A percentile compares a stretch with the other conserved stretches of the same genome.
Evolutionary conservation across 371 early-diverging fungal species (phyloP).

Genomic region (Mucor piriformis): DNA sequence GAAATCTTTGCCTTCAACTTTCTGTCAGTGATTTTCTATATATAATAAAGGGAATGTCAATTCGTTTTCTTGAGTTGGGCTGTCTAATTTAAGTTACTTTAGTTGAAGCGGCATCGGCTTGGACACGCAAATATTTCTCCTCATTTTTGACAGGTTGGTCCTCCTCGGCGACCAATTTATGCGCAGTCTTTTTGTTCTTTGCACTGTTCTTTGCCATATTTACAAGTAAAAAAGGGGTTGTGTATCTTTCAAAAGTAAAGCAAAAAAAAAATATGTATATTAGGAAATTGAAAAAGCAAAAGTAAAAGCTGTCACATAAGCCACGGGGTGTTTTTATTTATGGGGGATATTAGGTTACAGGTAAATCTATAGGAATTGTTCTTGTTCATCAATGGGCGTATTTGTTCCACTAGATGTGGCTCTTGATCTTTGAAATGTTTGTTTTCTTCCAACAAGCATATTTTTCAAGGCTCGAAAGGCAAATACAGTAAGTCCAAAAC

Average conservation of each 20-base stretch:
- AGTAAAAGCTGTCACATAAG: constrained; percentile 10
- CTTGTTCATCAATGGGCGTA: constrained; percentile 36
- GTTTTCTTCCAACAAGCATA: constrained; percentile 63
- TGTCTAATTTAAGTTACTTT: constrained; percentile 23
- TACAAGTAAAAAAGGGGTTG: neutral
- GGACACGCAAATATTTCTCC: constrained; percentile 37
- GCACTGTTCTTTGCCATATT: neutral
- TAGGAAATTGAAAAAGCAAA: neutral
- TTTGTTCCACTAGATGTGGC: constrained; percentile 30
- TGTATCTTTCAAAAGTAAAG: neutral
- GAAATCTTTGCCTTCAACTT: constrained; percentile 66
- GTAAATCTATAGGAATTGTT: constrained; percentile 18
- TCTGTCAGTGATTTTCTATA: constrained; percentile 65
- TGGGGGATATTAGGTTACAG: no score
- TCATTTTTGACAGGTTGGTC: constrained; percentile 33
- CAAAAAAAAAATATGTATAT: neutral
- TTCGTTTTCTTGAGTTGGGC: neutral
- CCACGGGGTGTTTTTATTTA: no score
- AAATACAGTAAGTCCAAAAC: constrained; percentile 84
- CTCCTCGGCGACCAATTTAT: constrained; percentile 4
- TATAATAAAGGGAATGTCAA: neutral
- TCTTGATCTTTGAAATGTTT: constrained; percentile 25
- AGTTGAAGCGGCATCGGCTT: constrained; percentile 13
- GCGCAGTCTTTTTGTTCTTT: constrained; percentile 11
- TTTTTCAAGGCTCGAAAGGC: constrained; percentile 85